These are phyloP conservation scores for Mortierella sp. DNA, from an alignment of 371 early-diverging fungal species.

Conservation along the genomic window DNA sequence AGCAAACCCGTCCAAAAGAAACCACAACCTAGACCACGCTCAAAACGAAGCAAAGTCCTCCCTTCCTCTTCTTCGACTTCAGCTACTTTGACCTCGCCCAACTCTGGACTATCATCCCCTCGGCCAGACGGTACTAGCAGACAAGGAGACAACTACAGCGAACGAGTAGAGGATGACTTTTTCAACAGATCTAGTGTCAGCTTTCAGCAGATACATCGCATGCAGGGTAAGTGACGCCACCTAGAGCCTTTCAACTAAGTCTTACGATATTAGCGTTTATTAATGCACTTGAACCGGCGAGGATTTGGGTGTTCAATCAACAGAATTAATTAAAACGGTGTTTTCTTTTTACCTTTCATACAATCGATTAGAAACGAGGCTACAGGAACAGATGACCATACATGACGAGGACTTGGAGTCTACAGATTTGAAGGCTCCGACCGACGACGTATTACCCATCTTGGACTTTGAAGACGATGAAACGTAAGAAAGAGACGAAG, in stretches of 20 bases:
- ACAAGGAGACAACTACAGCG: conserved; percentile 23
- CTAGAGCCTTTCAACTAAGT: background rate
- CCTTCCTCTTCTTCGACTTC: background rate
- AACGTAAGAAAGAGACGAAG: conserved; percentile 17
- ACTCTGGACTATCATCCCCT: conserved; percentile 3
- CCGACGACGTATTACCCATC: conserved; percentile 16
- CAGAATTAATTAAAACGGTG: background rate
- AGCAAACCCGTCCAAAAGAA: conserved; percentile 12
- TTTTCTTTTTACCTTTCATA: too few species aligned
- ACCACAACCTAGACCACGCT: conserved; percentile 49
- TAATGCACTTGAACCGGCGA: too few species aligned
- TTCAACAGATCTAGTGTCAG: conserved; percentile 41
- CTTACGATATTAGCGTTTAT: too few species aligned
- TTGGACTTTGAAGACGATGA: conserved; percentile 46
- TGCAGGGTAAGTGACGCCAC: conserved; percentile 16
- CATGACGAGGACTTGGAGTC: conserved; percentile 9
- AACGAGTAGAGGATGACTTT: conserved; percentile 29
- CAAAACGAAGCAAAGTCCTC: conserved; percentile 12
- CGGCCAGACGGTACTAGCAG: background rate
- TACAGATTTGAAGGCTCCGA: conserved; percentile 7
- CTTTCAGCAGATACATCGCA: conserved; percentile 25
- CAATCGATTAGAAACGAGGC: background rate
- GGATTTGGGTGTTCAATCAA: too few species aligned
- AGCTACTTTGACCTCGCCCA: background rate
- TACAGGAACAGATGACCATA: background rate